Conservation (phyloP, 352 stramenopile genomes). For the Globisporangium sylvaticum region DNA sequence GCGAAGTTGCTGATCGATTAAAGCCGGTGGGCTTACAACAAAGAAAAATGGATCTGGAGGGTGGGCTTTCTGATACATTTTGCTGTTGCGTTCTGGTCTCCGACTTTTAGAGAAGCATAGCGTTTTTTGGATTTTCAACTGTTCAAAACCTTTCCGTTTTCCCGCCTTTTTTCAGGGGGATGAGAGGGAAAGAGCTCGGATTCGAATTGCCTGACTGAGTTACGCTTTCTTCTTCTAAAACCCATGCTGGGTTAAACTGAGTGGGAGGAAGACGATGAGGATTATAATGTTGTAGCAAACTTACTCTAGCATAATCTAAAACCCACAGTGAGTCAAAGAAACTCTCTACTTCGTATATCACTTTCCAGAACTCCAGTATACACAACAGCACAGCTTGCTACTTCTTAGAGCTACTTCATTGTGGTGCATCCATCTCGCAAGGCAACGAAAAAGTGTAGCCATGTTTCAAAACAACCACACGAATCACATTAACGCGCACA, state of each 20-base stretch:
- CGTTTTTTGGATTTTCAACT: too few relatives aligned
- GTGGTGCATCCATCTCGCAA: neutral
- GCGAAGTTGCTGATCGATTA: too few relatives aligned
- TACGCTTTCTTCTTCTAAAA: neutral
- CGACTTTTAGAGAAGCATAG: too few relatives aligned
- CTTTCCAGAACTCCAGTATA: neutral
- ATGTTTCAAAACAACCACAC: neutral
- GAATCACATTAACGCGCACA: slow-evolving; percentile 61
- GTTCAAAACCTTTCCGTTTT: neutral
- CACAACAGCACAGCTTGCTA: neutral
- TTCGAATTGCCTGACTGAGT: neutral
- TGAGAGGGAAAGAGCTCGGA: neutral
- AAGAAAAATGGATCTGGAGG: too few relatives aligned
- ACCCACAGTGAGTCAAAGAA: neutral
- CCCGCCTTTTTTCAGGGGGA: slow-evolving; percentile 3
- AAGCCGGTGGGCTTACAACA: too few relatives aligned
- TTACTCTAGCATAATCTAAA: neutral
- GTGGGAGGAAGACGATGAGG: neutral
- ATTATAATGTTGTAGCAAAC: neutral
- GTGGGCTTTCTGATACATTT: too few relatives aligned
- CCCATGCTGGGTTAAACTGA: neutral
- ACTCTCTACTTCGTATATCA: neutral
- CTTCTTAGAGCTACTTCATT: neutral
- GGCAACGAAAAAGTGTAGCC: slow-evolving; percentile 11
- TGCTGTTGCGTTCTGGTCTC: too few relatives aligned